Evolutionary conservation across 257 asterid species (phyloP), one percentile per base, ranked within the genome.

Genomic region (Lycium ferocissimum): DNA sequence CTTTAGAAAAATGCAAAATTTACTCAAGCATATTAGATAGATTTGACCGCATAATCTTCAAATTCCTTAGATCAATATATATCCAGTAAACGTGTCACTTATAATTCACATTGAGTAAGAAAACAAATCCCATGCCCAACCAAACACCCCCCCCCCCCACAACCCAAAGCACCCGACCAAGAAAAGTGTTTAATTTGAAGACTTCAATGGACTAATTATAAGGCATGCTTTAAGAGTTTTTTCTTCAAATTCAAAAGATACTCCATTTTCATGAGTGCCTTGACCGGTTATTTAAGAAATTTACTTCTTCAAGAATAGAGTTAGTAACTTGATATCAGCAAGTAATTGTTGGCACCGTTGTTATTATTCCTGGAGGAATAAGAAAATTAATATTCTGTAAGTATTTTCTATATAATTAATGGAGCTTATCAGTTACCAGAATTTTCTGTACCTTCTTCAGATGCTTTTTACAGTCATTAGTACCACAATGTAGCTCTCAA

Each of bases 321-420:
- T 38, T 15, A 70, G 79, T 40, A 72, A 72, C 79, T 43, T 72
- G 37, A 43, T 37, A 66, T n/a, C 80, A 72, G 53, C 80, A 72
- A 72, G 38, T n/a, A 18, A 43, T 70, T 72, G 45, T 57, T 72
- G 14, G 10, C 80, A 11, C 58, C 45, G 43, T 65, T 43, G 38
- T n/a, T 43, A 49, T 49, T 20, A 40, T 72, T 72, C 75, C 38
- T 43, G 10, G 57, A 17, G 80, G 80, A 43, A 43, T 72, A 72
- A 57, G 80, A 43, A 71, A 45, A 20, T 72, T 43, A 72, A 22
- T 47, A 72, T 45, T 18, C 80, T 45, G 38, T 10, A 72, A 72
- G 58, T 72, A 72, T 18, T 38, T 72, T n/a, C 80, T 3, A 72
- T 47, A 53, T 72, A 45, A 45, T 43, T 26, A 72, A n/a, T 9